Evolutionary conservation across 257 asterid species (phyloP).

Genomic region (Coffea canephora): DNA sequence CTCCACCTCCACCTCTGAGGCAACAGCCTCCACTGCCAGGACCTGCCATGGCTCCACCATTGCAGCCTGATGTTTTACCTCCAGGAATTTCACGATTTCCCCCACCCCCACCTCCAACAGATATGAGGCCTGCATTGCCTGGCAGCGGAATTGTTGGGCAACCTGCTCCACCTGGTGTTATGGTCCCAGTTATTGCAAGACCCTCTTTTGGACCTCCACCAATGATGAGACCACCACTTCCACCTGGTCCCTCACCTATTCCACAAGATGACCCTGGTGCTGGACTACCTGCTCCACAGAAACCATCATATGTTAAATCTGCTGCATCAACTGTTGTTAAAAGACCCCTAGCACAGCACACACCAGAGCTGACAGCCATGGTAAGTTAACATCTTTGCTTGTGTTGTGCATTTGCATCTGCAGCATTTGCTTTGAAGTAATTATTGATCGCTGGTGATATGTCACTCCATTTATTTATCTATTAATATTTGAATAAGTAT

Average conservation of each 20-base stretch:
- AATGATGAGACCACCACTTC: slow-evolving; percentile 96
- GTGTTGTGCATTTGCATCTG: slow-evolving; percentile 2
- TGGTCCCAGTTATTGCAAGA: slow-evolving; percentile 65
- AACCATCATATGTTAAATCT: slow-evolving; percentile 90
- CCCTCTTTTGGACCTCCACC: slow-evolving; percentile 82
- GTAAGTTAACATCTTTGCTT: slow-evolving; percentile 44
- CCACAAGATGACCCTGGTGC: slow-evolving; percentile 46
- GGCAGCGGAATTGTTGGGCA: slow-evolving; percentile 65
- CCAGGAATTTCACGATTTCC: slow-evolving; percentile 68
- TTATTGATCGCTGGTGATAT: too few species aligned
- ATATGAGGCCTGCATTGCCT: slow-evolving; percentile 54
- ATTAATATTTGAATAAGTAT: neutral
- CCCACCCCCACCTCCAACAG: slow-evolving; percentile 81
- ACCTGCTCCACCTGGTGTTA: slow-evolving; percentile 67
- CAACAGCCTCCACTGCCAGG: slow-evolving; percentile 67
- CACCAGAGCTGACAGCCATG: slow-evolving; percentile 98
- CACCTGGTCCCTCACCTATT: slow-evolving; percentile 95
- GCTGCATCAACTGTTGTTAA: slow-evolving; percentile 98
- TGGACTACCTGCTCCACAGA: slow-evolving; percentile 54
- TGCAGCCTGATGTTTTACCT: slow-evolving; percentile 63
- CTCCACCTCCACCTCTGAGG: slow-evolving; percentile 70
- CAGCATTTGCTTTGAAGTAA: neutral
- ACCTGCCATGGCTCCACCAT: slow-evolving; percentile 42
- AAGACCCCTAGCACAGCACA: slow-evolving; percentile 99
- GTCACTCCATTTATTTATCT: neutral